Conservation (phyloP, 1,284 basidiomycete species). For the Ganoderma boninense region DNA sequence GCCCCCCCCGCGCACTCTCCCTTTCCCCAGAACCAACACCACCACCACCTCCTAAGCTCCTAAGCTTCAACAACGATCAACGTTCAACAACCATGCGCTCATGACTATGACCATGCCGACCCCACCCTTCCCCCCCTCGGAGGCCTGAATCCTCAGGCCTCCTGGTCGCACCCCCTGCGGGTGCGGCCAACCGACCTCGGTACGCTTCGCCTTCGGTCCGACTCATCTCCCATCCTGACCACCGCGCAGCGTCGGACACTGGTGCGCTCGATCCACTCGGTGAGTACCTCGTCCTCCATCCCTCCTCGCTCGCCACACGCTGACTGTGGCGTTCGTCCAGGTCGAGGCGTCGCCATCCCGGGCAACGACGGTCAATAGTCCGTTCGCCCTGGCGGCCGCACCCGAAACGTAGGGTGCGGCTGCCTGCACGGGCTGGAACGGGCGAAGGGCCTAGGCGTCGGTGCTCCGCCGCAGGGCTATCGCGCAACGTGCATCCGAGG, state of each 20-base stretch:
- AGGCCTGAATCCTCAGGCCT: background rate
- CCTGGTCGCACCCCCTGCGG: background rate
- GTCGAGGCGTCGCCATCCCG: conserved; percentile 6
- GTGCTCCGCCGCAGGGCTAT: too few species aligned
- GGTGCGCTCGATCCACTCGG: background rate
- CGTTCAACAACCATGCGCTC: background rate
- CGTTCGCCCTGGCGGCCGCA: too few species aligned
- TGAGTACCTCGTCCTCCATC: background rate
- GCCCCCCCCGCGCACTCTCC: background rate
- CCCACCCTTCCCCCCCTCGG: background rate
- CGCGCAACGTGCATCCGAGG: too few species aligned
- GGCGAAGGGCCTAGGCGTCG: too few species aligned
- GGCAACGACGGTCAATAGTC: background rate
- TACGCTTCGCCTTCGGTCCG: background rate
- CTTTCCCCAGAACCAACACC: background rate
- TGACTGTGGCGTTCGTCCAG: conserved; percentile 3
- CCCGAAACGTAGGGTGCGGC: too few species aligned
- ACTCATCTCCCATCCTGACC: background rate
- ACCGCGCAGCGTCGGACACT: background rate
- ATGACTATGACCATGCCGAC: background rate
- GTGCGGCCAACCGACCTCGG: background rate
- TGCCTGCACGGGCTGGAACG: too few species aligned
- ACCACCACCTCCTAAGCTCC: background rate
- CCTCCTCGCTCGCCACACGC: background rate
- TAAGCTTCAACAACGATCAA: background rate